Base-by-base conservation (phyloP, 2,329 filamentous ascomycete species). In the Colletotrichum tropicale region DNA sequence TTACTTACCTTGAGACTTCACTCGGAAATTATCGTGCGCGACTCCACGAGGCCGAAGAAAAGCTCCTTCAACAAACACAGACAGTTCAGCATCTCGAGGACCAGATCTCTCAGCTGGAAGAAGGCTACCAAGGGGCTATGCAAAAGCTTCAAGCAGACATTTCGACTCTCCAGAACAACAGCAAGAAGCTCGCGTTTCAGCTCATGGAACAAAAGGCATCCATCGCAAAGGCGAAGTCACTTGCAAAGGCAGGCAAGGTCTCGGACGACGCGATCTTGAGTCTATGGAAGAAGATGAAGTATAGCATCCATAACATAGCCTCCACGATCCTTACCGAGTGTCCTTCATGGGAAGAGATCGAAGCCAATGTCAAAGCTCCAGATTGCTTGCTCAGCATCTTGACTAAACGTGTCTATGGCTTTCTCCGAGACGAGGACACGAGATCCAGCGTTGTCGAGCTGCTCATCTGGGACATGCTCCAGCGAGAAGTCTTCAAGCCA, bases 251-350 rank as follows among this genome's bases (percentile, higher is more conserved):
- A 0, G 5, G 10, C 1, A 81, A 81, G 38, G 2, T 30, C 16
- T 73, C 75, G 0, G 81, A 81, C 4, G 66, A 76, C 16, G 21
- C 16, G 0, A 66, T 82, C 2, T 4, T 7, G 2, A 43, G 32
- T 9, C 66, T 76, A 6, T 82, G 79, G 81, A 75, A 38, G 5
- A 43, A 64, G 6, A 64, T 82, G 7, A 1, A 10, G 5, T 81
- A 78, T 32, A 79, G 76, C 16, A 78, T 81, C 1, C 66, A 66
- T 4, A 58, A 16, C 0, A 10, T 82, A 2, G 77, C 76, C 4
- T 21, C 12, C 2, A 4, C 6, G 1, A 10, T 81, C 3, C 34
- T 70, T 5, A 62, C 67, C 3, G 16, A 8, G 4, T 32, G 26
- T 26, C 67, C 66, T 10, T 21, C 56, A 4, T 3, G 13, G 26